Percentiles rank a stretch among this genome's conserved stretches.
Conservation (phyloP, 305 asterid species). For the Solanum hybrid region DNA sequence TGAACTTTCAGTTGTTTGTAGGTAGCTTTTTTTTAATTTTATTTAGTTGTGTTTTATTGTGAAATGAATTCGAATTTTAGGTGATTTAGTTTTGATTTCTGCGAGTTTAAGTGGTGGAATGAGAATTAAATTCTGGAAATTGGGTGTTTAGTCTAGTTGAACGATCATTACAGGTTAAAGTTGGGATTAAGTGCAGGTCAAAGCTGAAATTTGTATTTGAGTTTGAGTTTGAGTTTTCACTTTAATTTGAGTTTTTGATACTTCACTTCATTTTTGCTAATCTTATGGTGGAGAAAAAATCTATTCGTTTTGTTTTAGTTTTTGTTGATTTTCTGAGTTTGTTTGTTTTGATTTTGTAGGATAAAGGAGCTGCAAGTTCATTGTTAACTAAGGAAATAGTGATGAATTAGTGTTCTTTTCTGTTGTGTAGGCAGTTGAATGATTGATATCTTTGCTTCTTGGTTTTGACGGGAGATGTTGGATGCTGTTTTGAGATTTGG, state of each 20-base stretch:
- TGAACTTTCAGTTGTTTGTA: not conserved
- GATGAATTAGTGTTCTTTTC: slow-evolving; percentile 7
- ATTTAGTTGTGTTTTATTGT: not conserved
- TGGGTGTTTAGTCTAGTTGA: not conserved
- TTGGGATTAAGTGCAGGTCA: not conserved
- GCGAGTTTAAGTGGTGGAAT: not conserved
- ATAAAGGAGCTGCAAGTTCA: not conserved
- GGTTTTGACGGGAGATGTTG: slow-evolving; percentile 1
- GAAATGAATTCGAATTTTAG: not conserved
- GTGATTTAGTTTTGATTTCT: not conserved
- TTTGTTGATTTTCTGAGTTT: slow-evolving; percentile 11
- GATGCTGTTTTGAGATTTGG: slow-evolving; percentile 24
- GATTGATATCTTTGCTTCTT: slow-evolving; percentile 4
- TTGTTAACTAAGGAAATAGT: not conserved
- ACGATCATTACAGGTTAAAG: not conserved
- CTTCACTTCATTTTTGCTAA: not conserved
- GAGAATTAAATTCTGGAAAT: not conserved
- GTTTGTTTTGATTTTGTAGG: slow-evolving; percentile 1
- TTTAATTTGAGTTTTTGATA: not conserved
- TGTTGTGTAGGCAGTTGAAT: not conserved
- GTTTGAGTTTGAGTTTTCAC: not conserved
- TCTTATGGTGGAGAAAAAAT: not conserved
- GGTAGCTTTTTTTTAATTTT: not conserved
- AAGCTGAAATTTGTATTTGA: not conserved
- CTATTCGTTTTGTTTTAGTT: slow-evolving; percentile 8